A percentile compares a stretch with the other conserved stretches of the same genome.
Conservation (phyloP, 2,329 filamentous ascomycete genomes). For the Alternaria sp. region DNA sequence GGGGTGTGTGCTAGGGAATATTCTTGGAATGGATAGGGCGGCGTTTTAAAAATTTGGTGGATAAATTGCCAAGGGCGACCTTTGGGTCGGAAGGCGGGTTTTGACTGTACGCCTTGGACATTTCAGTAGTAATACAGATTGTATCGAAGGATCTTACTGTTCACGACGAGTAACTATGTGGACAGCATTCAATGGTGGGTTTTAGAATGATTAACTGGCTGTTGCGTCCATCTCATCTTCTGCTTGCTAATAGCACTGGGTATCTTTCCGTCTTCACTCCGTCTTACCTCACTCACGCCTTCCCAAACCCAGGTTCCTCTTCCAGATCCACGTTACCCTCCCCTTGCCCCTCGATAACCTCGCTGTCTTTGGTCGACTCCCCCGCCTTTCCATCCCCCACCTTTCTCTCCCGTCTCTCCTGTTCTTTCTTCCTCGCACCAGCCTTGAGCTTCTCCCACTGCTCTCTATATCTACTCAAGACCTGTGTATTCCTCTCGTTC, state of each 20-base stretch:
- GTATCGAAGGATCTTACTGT: neutral
- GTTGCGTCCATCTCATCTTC: neutral
- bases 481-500: conserved; percentile 66
- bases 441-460: conserved; percentile 75
- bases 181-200: too few species aligned
- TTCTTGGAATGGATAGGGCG: neutral
- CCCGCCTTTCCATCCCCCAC: conserved; percentile 23
- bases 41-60: neutral
- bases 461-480: conserved; percentile 66
- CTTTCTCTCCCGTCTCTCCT: conserved; percentile 38
- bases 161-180: neutral
- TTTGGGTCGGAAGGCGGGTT: neutral
- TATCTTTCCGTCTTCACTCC: neutral
- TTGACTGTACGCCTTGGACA: neutral
- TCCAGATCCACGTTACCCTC: conserved; percentile 25
- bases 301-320: conserved; percentile 44
- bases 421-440: conserved; percentile 59
- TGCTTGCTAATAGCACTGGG: neutral
- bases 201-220: neutral
- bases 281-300: conserved; percentile 26
- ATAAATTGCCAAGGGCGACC: neutral
- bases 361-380: conserved; percentile 28
- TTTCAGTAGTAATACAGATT: conserved; percentile 2
- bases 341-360: conserved; percentile 13
- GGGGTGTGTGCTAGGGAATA: conserved; percentile 6